Evolutionary conservation across 768 basidiomycete genomes (phyloP), one percentile per base, ranked within the genome.

Genomic region (Amanita exitialis): DNA sequence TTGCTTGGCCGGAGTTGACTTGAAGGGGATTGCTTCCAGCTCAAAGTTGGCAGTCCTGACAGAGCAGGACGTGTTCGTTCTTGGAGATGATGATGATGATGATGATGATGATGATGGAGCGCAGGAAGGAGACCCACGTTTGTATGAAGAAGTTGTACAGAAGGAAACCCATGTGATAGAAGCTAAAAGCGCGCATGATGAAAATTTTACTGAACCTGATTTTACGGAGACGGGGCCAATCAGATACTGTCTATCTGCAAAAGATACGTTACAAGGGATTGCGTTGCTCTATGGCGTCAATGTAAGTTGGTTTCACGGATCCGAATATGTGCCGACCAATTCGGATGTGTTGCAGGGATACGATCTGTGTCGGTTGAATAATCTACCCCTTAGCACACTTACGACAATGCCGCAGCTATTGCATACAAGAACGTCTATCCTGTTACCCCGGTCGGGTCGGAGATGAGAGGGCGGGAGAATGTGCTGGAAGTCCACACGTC

Each of bases 321-420:
- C 36, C 18, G 6, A 23, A 15, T 44, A 47, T 20, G n/a, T n/a
- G 42, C n/a, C 20, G 18, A 30, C 12, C 44, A 35, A 44, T 15
- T 54, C 37, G 15, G 16, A 30, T 32, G 45, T 57, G 18, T 54
- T 36, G 6, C 12, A 47, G 84, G 79, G 74, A 37, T 74, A 75
- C 27, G 69, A 75, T 34, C 68, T 90, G 3, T 86, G 84, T 60
- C 76, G 67, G 16, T 65, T 86, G 12, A 90, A 89, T 59, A 75
- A 73, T 39, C 73, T 90, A 10, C 82, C 86, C 0, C 64, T 70
- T 4, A 83, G 75, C 58, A 80, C 83, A 3, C 65, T 89, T 16
- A 76, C 69, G 52, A 86, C 82, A 0, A 87, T 80, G 0, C 86
- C 87, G 5, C 83, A 88, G 59, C 67, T 89, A 6, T 68, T 89